These are phyloP conservation scores for Syzygium malaccense DNA, from an alignment of 441 rosid species.

Conservation along the genomic window DNA sequence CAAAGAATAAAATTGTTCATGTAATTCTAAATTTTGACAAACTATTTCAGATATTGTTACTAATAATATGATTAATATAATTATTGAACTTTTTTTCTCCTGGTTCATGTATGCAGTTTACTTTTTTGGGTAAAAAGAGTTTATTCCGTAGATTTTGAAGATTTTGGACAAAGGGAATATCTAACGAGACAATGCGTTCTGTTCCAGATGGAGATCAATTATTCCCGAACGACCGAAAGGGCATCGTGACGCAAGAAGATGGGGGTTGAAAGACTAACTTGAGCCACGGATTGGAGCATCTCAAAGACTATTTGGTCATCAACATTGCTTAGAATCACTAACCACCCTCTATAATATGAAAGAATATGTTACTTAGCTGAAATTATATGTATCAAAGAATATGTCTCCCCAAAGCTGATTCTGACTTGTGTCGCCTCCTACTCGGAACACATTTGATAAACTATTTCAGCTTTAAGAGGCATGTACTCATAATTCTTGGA, in stretches of 20 bases:
- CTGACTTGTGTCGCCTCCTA: neutral
- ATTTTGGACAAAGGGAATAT: neutral
- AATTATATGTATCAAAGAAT: neutral
- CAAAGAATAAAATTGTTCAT: neutral
- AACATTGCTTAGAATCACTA: neutral
- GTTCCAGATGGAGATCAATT: neutral
- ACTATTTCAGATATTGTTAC: neutral
- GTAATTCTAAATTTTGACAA: neutral
- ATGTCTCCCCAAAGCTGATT: neutral
- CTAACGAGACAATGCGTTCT: neutral
- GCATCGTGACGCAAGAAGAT: neutral
- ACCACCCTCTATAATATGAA: neutral
- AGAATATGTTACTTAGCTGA: neutral
- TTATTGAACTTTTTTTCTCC: neutral
- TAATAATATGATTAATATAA: neutral
- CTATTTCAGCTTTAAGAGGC: neutral
- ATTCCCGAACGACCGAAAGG: neutral
- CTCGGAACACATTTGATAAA: neutral
- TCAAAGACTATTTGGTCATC: neutral
- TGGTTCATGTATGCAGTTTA: neutral
- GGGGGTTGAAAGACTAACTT: neutral
- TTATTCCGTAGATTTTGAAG: neutral
- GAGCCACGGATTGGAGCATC: neutral
- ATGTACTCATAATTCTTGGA: neutral
- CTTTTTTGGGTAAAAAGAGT: neutral